Base-by-base conservation (phyloP, 2,329 filamentous ascomycete genomes). In the Colletotrichum plurivorum region DNA sequence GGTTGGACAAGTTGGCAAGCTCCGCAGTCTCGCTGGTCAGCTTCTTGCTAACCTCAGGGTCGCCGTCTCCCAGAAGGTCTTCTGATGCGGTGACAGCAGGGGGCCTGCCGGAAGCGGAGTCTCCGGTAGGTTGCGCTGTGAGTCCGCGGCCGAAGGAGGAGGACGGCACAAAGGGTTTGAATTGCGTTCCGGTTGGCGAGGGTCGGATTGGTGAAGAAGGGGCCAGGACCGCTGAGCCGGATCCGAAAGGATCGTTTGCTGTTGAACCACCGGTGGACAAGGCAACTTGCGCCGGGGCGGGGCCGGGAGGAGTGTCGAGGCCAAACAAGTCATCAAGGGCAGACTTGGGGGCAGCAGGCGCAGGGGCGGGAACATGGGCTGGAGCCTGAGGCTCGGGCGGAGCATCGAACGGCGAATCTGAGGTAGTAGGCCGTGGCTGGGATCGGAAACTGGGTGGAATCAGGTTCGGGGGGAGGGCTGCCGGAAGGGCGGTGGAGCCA, bases 321-420 rank as follows among this genome's bases (percentile, higher is more conserved):
- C 95, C 95, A 76, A 99, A 98, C 16, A 99, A 84, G 79, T 99
- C 96, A 70, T 99, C 95, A 12, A 97, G 88, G 51, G 95, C 95
- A 62, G 95, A 96, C 75, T 93, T 94, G 4, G 91, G 88, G 27
- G 80, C 78, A n/a, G 81, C 78, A 20, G 81, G 81, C 7, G 78
- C 78, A 4, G 76, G 71, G 18, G 79, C 80, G 22, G 78, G 78
- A 9, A 39, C 8, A 36, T 36, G 31, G 10, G 31, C 31, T 20
- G 49, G 64, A 10, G 53, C 27, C 16, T 70, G 67, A 27, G 57
- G 25, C 13, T 78, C 78, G 4, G 81, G 78, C 2, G 84, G 82
- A 15, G 80, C 80, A 63, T 86, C 85, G 72, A 88, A 91, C 4
- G 87, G 83, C 7, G 89, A 87, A 46, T 82, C 81, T 5, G 86